phyloP scores from a whole-genome alignment of 371 early-diverging fungal species.

The Apophysomyces elegans region DNA sequence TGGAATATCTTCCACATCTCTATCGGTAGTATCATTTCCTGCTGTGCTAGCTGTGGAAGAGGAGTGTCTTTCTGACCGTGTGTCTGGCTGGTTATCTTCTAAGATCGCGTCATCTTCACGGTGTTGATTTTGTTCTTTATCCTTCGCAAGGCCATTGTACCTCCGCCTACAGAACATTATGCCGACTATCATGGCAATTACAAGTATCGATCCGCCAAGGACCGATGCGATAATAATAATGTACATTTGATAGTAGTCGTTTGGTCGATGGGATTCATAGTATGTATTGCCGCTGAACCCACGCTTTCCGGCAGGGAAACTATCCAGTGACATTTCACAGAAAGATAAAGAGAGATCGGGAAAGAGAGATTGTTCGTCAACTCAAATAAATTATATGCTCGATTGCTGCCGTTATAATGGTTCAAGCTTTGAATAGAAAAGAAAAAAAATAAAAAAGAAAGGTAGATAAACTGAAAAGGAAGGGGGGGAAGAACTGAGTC shows the following conservation, averaged over 20 bases:
- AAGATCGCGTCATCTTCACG: not conserved
- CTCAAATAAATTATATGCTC: too few relatives aligned
- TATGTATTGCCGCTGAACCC: too few relatives aligned
- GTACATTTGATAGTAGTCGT: not conserved
- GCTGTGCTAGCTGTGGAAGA: not conserved
- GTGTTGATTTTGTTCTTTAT: not conserved
- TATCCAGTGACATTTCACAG: too few relatives aligned
- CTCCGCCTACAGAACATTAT: not conserved
- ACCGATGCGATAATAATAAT: conserved; percentile 4
- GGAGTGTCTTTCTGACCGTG: not conserved
- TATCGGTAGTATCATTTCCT: not conserved
- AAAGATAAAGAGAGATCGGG: too few relatives aligned
- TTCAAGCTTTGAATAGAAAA: not conserved
- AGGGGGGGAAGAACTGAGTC: not conserved
- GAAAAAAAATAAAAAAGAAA: not conserved
- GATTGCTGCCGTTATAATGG: too few relatives aligned
- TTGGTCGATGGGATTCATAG: not conserved
- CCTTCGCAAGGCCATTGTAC: not conserved
- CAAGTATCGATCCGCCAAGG: not conserved
- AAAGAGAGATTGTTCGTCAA: too few relatives aligned
- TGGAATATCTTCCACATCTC: not conserved
- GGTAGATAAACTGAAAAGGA: not conserved
- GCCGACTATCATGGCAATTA: not conserved
- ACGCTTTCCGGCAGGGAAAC: too few relatives aligned
- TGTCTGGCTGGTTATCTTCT: not conserved